Conservation (phyloP, 192 early-diverging fungal species). For the Paraglomus occultum region DNA sequence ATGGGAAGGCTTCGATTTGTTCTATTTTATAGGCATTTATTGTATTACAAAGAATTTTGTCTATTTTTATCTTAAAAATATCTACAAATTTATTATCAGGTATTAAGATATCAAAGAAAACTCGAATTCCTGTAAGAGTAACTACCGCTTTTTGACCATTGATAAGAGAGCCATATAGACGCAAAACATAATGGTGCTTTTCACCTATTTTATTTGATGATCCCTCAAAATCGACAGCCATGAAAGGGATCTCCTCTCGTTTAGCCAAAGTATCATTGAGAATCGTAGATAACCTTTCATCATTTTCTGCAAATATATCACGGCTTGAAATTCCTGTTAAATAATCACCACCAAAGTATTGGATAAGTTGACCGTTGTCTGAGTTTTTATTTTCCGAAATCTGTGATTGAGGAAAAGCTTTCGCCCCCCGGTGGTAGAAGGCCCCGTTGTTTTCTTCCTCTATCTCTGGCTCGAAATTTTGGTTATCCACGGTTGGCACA, state of each 20-base stretch:
- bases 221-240: not conserved
- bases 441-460: too few relatives aligned
- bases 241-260: constrained; percentile 9
- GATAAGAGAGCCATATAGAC: not conserved
- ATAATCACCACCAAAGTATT: not conserved
- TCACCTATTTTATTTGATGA: not conserved
- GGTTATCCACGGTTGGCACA: too few relatives aligned
- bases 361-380: not conserved
- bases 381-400: not conserved
- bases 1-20: not conserved
- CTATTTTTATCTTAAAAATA: not conserved
- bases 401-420: not conserved
- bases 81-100: constrained; percentile 13
- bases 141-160: constrained; percentile 9
- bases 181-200: constrained; percentile 6
- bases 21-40: constrained; percentile 2
- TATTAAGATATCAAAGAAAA: not conserved
- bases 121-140: not conserved
- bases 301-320: constrained; percentile 1
- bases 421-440: too few relatives aligned
- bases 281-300: not conserved
- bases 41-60: not conserved
- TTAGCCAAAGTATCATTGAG: constrained; percentile 3
- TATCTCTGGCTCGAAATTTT: too few relatives aligned
- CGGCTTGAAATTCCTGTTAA: not conserved